A percentile compares a stretch with the other conserved stretches of the same genome.
Evolutionary conservation across 768 basidiomycete species (phyloP).

Genomic region (Hygrophorus russula): DNA sequence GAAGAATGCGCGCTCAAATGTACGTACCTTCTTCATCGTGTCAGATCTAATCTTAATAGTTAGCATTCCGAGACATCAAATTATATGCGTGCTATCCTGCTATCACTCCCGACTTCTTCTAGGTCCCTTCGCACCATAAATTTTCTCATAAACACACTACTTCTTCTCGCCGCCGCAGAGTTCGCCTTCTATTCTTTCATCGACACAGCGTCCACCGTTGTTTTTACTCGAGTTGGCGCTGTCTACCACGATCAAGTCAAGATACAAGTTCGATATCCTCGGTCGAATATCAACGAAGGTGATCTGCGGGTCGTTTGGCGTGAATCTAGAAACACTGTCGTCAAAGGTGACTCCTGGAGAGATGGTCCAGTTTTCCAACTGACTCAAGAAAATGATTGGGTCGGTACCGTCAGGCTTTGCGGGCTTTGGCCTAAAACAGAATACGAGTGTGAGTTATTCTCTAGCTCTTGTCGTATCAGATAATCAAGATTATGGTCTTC

Average conservation of each 20-base stretch:
- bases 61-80: neutral
- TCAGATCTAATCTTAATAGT: neutral
- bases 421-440: slow-evolving; percentile 58
- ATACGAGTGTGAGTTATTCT: slow-evolving; percentile 50
- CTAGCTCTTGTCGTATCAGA: slow-evolving; percentile 4
- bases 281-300: slow-evolving; percentile 18
- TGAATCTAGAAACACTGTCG: slow-evolving; percentile 17
- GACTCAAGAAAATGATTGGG: slow-evolving; percentile 42
- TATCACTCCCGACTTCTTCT: slow-evolving; percentile 26
- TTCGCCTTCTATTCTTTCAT: slow-evolving; percentile 43
- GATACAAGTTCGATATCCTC: slow-evolving; percentile 51
- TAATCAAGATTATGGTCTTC: slow-evolving; percentile 22
- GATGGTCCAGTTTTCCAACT: slow-evolving; percentile 42
- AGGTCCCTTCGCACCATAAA: slow-evolving; percentile 18
- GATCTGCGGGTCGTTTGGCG: slow-evolving; percentile 36
- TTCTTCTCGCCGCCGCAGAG: slow-evolving; percentile 31
- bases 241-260: slow-evolving; percentile 55
- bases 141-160: slow-evolving; percentile 21
- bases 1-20: slow-evolving; percentile 6
- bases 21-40: neutral
- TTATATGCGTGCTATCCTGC: slow-evolving; percentile 12
- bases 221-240: slow-evolving; percentile 62
- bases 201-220: slow-evolving; percentile 41
- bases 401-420: slow-evolving; percentile 35
- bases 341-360: slow-evolving; percentile 30